Percentiles rank a stretch among this genome's conserved stretches.
Conservation (phyloP, 1,284 basidiomycete species). For the Mycosarcoma mackinlayi region DNA sequence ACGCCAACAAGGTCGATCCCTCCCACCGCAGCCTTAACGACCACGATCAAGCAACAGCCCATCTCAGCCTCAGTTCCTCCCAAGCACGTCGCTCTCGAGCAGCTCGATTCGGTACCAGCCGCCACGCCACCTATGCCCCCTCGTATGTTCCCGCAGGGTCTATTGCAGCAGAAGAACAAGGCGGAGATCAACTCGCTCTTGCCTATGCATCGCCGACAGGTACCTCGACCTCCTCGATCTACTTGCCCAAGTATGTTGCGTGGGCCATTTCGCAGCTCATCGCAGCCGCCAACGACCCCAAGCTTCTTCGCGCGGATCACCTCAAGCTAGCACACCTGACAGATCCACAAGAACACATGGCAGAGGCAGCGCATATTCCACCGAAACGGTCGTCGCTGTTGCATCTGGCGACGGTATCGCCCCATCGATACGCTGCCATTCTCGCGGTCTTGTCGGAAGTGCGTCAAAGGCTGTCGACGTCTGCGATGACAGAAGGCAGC, state of each 20-base stretch:
- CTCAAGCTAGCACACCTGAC: slow-evolving; percentile 36
- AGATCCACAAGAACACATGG: slow-evolving; percentile 38
- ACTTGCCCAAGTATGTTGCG: slow-evolving; percentile 42
- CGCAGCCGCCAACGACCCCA: slow-evolving; percentile 35
- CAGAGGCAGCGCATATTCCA: slow-evolving; percentile 36
- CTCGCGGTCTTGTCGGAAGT: slow-evolving; percentile 41
- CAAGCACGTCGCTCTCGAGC: slow-evolving; percentile 45
- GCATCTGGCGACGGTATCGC: slow-evolving; percentile 42
- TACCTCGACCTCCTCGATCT: slow-evolving; percentile 33
- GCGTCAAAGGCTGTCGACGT: slow-evolving; percentile 22
- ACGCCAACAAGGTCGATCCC: slow-evolving; percentile 11
- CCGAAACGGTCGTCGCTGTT: slow-evolving; percentile 43
- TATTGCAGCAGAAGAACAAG: slow-evolving; percentile 3
- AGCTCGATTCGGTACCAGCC: slow-evolving; percentile 38
- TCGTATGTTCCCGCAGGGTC: not conserved
- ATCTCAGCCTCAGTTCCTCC: slow-evolving; percentile 40
- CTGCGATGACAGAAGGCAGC: not conserved
- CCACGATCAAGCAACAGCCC: slow-evolving; percentile 6
- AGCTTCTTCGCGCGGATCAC: slow-evolving; percentile 35
- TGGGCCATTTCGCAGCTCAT: slow-evolving; percentile 50
- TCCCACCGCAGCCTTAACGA: slow-evolving; percentile 10
- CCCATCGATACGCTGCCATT: slow-evolving; percentile 49
- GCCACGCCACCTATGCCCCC: slow-evolving; percentile 18
- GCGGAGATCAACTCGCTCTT: slow-evolving; percentile 18
- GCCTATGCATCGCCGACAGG: slow-evolving; percentile 33